Base-by-base conservation (phyloP, 2,329 filamentous ascomycete species). In the Sclerotinia subarctica region DNA sequence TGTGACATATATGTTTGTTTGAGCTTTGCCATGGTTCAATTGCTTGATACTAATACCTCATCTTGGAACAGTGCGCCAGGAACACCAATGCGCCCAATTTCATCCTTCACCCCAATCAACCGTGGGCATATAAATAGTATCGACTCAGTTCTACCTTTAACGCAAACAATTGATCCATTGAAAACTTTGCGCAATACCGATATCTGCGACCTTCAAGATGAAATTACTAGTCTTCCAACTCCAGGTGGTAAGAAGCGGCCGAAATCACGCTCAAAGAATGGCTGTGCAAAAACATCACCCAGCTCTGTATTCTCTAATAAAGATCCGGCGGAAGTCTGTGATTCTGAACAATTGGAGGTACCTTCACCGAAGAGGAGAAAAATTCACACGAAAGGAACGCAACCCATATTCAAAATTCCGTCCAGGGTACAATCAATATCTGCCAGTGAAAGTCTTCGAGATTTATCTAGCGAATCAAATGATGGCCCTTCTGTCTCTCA, bases 91-190 rank as follows among this genome's bases (percentile, higher is more conserved):
- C 54, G 35, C 15, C 35, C 24, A 67, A 21, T 5, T n/a, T 21
- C 66, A 69, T 71, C 70, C 24, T 74, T 75, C 64, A 74, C 68
- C 19, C 72, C 72, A 2, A 67, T 75, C 58, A 74, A 75, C 59
- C 44, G 26, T 19, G 15, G 15, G 17, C 13, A 47, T 62, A 35
- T 13, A 24, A 49, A 35, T 5, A 47, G 29, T n/a, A 2, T 24
- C 21, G 15, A 62, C 5, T 29, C 17, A 68, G 42, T 35, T 59
- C 49, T 44, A 35, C 63, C 35, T 65, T 57, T 65, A 29, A 19
- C 44, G 38, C 69, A 58, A 67, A 70, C 59, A 52, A 64, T 72
- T 32, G 72, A 65, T 29, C 72, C 70, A 17, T 60, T 58, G 24
- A 69, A 67, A 58, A 69, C 67, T 17, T 57, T 72, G 13, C 62